Base-by-base conservation (phyloP, 495 filamentous ascomycete species). In the Articulospora tetracladia region DNA sequence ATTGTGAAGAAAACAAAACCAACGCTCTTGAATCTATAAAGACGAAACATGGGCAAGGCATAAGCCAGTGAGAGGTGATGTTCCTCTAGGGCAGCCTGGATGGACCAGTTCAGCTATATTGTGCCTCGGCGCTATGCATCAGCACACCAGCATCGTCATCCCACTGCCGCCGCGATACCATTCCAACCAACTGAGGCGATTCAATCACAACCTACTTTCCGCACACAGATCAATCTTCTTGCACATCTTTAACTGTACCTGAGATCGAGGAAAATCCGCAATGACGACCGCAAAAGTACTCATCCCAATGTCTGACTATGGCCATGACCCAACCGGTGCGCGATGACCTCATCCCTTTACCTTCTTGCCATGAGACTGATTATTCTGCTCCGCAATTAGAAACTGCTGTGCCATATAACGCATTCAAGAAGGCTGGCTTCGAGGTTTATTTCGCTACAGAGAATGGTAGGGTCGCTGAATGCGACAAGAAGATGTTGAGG, bases 271-370 rank as follows among this genome's bases (percentile, higher is more conserved):
- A n/a, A n/a, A n/a, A 7, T 44, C 39, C 17, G n/a, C 15, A 15
- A 66, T 66, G 63, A 46, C 56, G 8, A 39, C 27, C 20, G 20
- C 53, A 1, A 71, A 73, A 58, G 74, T 75, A 24, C 60, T 80
- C 28, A 74, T 82, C 32, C 63, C 78, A 48, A 81, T 83, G 79
- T 72, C 79, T 25, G 78, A 83, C 59, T 81, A 83, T 57, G 80
- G 80, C 55, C 77, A 83, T 62, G 80, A 83, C 62, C 79, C 79
- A 12, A 82, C 80, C 52, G 80, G 80, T 81, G n/a, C n/a, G n/a
- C n/a, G n/a, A n/a, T n/a, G n/a, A 62, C 6, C 34, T 22, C 28
- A 34, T n/a, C 46, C 15, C 39, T 22, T 25, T 52, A 13, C 11
- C 24, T 24, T 34, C 25, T 30, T 6, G 6, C 2, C 3, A 32